Percentiles rank a stretch among this genome's conserved stretches.
These are phyloP conservation scores for Candida albicans DNA, from an alignment of 1,139 yeast genomes.

Conservation along the genomic window DNA sequence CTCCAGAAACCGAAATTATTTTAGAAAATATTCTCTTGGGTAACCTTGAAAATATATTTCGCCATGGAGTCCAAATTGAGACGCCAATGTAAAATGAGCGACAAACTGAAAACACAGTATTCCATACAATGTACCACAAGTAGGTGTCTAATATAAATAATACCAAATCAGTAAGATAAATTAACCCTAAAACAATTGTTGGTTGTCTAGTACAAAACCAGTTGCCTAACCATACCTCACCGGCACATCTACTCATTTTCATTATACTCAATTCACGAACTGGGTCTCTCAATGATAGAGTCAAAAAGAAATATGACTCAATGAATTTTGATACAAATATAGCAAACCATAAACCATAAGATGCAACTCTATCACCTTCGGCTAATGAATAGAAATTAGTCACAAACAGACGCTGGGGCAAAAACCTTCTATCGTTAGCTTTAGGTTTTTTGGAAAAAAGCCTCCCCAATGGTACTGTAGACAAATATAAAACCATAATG, in stretches of 20 bases:
- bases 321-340: constrained; percentile 47
- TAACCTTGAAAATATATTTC: constrained; percentile 49
- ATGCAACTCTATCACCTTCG: constrained; percentile 41
- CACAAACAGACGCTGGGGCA: constrained; percentile 39
- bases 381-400: constrained; percentile 34
- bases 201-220: constrained; percentile 43
- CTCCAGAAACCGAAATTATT: constrained; percentile 34
- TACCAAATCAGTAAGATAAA: constrained; percentile 44
- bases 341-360: constrained; percentile 48
- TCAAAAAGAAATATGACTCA: constrained; percentile 53
- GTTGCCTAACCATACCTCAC: constrained; percentile 45
- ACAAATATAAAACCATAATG: constrained; percentile 41
- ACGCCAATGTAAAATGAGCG: constrained; percentile 51
- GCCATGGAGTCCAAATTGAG: constrained; percentile 61
- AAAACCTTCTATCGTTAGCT: constrained; percentile 23
- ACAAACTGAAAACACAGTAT: constrained; percentile 49
- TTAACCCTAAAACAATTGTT: constrained; percentile 34
- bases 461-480: constrained; percentile 47
- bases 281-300: constrained; percentile 49
- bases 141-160: constrained; percentile 55
- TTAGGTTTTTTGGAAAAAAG: constrained; percentile 29
- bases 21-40: constrained; percentile 53
- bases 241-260: constrained; percentile 40
- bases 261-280: constrained; percentile 47
- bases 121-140: constrained; percentile 57